Percentiles rank a stretch among this genome's conserved stretches.
Evolutionary conservation across 2,329 filamentous ascomycete genomes (phyloP).

Genomic region (Scytalidium sp.): DNA sequence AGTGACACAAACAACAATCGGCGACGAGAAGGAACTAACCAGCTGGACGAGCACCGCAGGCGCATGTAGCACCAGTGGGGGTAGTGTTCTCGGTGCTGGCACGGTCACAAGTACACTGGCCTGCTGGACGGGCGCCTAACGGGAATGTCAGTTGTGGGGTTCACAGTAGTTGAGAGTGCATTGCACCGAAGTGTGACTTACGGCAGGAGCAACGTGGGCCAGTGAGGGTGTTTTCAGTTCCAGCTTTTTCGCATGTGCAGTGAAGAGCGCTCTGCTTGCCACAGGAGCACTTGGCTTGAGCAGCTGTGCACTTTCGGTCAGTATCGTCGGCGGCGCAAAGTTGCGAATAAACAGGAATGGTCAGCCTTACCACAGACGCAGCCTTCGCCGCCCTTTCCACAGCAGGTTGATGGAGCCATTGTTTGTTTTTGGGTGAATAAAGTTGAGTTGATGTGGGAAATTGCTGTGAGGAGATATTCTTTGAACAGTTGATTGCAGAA

Average conservation of each 20-base stretch:
- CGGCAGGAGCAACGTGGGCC: constrained; percentile 83
- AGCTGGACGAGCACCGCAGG: constrained; percentile 72
- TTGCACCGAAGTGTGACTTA: constrained; percentile 34
- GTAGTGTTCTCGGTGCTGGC: constrained; percentile 67
- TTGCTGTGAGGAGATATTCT: not conserved
- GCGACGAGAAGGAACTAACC: constrained; percentile 44
- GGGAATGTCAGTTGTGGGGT: constrained; percentile 32
- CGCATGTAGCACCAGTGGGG: constrained; percentile 60
- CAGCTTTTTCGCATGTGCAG: constrained; percentile 79
- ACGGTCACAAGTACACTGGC: constrained; percentile 78
- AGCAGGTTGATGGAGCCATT: constrained; percentile 25
- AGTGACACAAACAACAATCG: not conserved
- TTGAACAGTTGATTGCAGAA: no score
- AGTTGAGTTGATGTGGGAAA: not conserved
- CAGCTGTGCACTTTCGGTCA: constrained; percentile 37
- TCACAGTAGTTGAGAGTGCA: no score
- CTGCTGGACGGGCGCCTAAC: constrained; percentile 63
- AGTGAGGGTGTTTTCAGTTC: constrained; percentile 68
- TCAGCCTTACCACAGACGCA: constrained; percentile 21
- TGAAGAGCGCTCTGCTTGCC: constrained; percentile 83
- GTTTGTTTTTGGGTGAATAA: constrained; percentile 19
- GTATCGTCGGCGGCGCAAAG: not conserved
- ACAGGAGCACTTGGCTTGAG: constrained; percentile 78
- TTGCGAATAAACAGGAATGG: constrained; percentile 4
- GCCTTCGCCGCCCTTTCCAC: constrained; percentile 24